Base-by-base conservation (phyloP, 805 yeast species). In the Starmerella floricola region DNA sequence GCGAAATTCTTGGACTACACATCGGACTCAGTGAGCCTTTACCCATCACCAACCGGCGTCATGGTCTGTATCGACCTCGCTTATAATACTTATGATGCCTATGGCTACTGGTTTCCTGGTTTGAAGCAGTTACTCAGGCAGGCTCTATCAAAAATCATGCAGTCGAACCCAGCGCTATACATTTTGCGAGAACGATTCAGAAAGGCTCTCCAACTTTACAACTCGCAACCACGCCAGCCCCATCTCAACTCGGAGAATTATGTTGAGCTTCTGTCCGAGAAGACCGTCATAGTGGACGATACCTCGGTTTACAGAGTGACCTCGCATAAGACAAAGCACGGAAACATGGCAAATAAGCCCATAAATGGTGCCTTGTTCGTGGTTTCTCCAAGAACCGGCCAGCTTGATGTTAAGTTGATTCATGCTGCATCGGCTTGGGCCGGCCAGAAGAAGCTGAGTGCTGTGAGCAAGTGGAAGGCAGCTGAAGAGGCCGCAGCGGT, bases 21-120 rank as follows among this genome's bases (percentile, higher is more conserved):
- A 2, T 73, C 84, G 1, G 98, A 91, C 59, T 79, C 76, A 48
- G 68, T 80, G 3, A 79, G 88, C 53, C 68, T 78, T 42, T 91
- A 91, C 58, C 97, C 98, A 3, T 79, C 94, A 2, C 84, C 94
- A 2, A 83, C 95, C 0, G 99, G 99, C 48, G 70, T 83, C 10
- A 74, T 91, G 71, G 71, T 91, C 37, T 94, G 93, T 32, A 72
- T 91, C 47, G 99, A 91, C 62, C 66, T 91, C 50, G 95, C 97
- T 0, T 91, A 91, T 59, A 91, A 91, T 60, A 83, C 86, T 79
- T 87, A 81, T 58, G 96, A 86, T 61, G 87, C 94, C 0, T 91
- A 85, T 61, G 99, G 99, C 26, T 85, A 84, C 55, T 91, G 98
- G 98, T 82, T 91, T 64, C 88, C 93, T 2, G 97, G 97, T 1